phyloP scores from a whole-genome alignment of 768 basidiomycete genomes.

The Phaffia australis region DNA sequence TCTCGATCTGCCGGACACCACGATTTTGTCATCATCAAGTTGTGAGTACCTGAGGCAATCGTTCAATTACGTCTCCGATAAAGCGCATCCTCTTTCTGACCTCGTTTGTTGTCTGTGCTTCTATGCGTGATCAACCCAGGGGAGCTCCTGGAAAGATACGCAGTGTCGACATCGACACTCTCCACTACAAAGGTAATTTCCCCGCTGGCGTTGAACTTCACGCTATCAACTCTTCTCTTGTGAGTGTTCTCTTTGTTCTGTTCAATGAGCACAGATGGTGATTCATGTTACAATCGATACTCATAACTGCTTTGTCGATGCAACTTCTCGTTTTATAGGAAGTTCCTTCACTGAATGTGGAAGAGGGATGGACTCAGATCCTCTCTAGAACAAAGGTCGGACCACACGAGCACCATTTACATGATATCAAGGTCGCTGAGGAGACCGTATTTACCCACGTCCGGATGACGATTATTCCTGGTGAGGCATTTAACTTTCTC shows the following conservation, averaged over 20 bases:
- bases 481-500: slow-evolving; percentile 31
- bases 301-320: slow-evolving; percentile 2
- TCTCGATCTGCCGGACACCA: slow-evolving; percentile 67
- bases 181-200: slow-evolving; percentile 92
- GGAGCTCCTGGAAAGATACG: slow-evolving; percentile 62
- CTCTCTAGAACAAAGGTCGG: slow-evolving; percentile 70
- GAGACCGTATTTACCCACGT: slow-evolving; percentile 64
- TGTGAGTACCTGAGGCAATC: slow-evolving; percentile 47
- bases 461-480: slow-evolving; percentile 73
- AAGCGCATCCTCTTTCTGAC: background rate
- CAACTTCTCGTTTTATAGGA: slow-evolving; percentile 31
- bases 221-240: slow-evolving; percentile 43
- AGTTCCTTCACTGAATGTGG: slow-evolving; percentile 34
- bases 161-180: slow-evolving; percentile 78
- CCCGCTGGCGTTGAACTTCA: slow-evolving; percentile 72
- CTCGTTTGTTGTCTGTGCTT: background rate
- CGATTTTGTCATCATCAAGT: slow-evolving; percentile 81
- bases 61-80: background rate
- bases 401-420: slow-evolving; percentile 79
- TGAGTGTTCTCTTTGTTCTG: slow-evolving; percentile 34
- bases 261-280: background rate
- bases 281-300: background rate
- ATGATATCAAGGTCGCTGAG: slow-evolving; percentile 50
- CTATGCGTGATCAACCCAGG: slow-evolving; percentile 38
- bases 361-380: slow-evolving; percentile 59